Conservation (phyloP, 1,284 basidiomycete genomes). For the Earliella scabrosa region DNA sequence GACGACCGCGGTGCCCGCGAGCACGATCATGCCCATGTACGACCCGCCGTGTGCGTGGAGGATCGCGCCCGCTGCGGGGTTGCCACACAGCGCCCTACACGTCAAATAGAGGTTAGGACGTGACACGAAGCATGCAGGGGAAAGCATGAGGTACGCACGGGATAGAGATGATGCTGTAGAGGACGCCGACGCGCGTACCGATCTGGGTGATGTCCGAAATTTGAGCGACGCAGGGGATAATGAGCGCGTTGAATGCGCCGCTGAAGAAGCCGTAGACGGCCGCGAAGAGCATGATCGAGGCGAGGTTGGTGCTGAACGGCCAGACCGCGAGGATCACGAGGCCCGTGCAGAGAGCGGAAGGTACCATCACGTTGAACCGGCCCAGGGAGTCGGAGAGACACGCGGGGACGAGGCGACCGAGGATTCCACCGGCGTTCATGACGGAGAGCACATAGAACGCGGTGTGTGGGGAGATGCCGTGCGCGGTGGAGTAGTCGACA, state of each 20-base stretch:
- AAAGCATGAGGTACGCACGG: too few species aligned
- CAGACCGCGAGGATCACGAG: conserved; percentile 61
- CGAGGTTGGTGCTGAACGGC: conserved; percentile 43
- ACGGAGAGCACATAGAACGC: conserved; percentile 59
- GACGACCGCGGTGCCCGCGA: conserved; percentile 60
- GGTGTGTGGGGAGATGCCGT: conserved; percentile 17
- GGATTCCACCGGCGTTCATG: conserved; percentile 65
- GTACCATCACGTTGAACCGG: conserved; percentile 57
- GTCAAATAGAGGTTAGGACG: background rate
- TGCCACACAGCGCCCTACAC: conserved; percentile 60
- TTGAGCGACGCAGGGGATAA: conserved; percentile 39
- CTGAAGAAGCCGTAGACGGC: conserved; percentile 53
- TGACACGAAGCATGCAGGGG: too few species aligned
- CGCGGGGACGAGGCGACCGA: conserved; percentile 63
- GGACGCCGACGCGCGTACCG: conserved; percentile 60
- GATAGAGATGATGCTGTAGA: conserved; percentile 65
- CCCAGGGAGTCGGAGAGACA: conserved; percentile 66
- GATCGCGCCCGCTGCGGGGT: conserved; percentile 61
- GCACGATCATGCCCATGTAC: conserved; percentile 57
- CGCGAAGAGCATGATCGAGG: conserved; percentile 55
- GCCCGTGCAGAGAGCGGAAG: conserved; percentile 62
- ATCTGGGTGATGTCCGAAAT: conserved; percentile 54
- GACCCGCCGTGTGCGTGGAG: conserved; percentile 47
- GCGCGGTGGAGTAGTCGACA: conserved; percentile 28
- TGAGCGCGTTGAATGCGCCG: conserved; percentile 38